These are phyloP conservation scores for Sicyos edulis DNA, from an alignment of 306 rosid genomes.

Conservation along the genomic window DNA sequence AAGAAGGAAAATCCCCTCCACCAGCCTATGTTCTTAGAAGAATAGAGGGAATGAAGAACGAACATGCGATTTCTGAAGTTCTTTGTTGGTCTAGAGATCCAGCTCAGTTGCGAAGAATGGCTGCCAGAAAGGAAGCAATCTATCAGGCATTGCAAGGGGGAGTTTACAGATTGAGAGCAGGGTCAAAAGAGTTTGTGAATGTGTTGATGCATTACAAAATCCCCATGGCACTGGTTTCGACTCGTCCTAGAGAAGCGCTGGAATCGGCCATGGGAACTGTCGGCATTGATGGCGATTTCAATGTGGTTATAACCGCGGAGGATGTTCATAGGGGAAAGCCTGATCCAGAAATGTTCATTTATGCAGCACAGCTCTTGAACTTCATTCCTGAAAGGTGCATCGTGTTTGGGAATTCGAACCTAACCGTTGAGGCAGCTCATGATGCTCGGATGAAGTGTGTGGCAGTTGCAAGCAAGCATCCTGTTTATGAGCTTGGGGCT, in stretches of 20 bases:
- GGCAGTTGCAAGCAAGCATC: conserved; percentile 98
- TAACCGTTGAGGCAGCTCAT: conserved; percentile 92
- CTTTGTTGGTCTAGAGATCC: conserved; percentile 98
- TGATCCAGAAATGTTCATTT: conserved; percentile 94
- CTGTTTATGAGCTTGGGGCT: conserved; percentile 83
- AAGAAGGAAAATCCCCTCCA: conserved; percentile 85
- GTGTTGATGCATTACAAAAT: conserved; percentile 81
- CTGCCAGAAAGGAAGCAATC: conserved; percentile 69
- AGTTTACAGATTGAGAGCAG: conserved; percentile 56
- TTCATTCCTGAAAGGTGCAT: conserved; percentile 91
- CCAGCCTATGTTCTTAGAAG: conserved; percentile 65
- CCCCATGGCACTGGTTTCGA: conserved; percentile 89
- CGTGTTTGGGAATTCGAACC: conserved; percentile 93
- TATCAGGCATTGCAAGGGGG: conserved; percentile 85
- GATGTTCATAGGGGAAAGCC: conserved; percentile 96
- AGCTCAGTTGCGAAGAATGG: conserved; percentile 62
- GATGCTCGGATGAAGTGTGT: conserved; percentile 94
- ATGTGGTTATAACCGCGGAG: conserved; percentile 76
- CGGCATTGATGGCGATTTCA: conserved; percentile 65
- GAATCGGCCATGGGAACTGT: conserved; percentile 66
- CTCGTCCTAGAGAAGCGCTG: conserved; percentile 65
- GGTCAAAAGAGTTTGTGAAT: conserved; percentile 79
- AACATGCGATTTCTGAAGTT: conserved; percentile 86
- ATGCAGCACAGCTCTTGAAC: conserved; percentile 77
- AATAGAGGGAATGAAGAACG: conserved; percentile 93